Base-by-base conservation (phyloP, 2,329 filamentous ascomycete species). In the Colletotrichum abscissum region DNA sequence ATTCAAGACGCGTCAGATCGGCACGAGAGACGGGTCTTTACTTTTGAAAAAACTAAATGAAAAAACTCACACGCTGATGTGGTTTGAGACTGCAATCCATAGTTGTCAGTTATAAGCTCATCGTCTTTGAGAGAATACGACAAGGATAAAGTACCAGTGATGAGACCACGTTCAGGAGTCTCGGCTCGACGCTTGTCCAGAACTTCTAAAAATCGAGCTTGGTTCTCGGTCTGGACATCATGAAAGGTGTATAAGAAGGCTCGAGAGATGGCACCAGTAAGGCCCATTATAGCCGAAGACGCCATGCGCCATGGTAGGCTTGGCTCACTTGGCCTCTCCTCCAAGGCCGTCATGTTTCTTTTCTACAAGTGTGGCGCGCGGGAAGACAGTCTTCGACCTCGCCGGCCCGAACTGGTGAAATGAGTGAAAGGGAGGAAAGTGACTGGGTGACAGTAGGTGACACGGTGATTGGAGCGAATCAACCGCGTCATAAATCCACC, bases 41-140 rank as follows among this genome's bases (percentile, higher is more conserved):
- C 33, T 38, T 9, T 14, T 30, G 38, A 11, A 42, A 70, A 12
- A 35, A 35, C 11, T 5, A 4, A 12, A 35, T 12, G 12, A 24
- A 49, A 12, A 42, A 70, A 92, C 93, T 84, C 92, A 97, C 94
- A 97, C 92, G 81, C 93, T 95, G 76, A 95, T 90, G 85, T 97
- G 95, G 82, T 97, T 97, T 62, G 93, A 96, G 46, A 97, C 95
- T 95, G 78, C 19, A 22, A n/a, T 57, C 6, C 19, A 67, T 54
- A 14, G 8, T 6, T 22, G 63, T 72, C 63, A 66, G 55, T 38
- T 49, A 64, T 59, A 49, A 60, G n/a, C 63, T 64, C 28, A 49
- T 24, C 11, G 46, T 42, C 65, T 3, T 35, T 28, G 33, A 28
- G 14, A n/a, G 11, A 46, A 46, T 14, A 28, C 9, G 19, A 9